Conservation (phyloP, 1,284 basidiomycete species). For the Pascua guehoae region DNA sequence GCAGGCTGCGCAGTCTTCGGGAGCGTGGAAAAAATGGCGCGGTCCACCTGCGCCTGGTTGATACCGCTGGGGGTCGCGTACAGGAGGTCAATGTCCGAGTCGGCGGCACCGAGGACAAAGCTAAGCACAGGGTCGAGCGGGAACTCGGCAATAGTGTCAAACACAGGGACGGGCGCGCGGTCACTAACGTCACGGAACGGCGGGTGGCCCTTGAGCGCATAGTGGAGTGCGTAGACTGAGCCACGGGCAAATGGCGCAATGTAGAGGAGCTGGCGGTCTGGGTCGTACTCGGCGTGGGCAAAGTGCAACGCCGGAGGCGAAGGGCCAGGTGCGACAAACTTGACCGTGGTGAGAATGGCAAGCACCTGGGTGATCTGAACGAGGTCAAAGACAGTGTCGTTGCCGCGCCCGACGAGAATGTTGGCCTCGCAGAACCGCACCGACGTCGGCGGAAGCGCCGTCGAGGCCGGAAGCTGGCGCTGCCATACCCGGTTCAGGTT, state of each 20-base stretch:
- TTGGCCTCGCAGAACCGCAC: conserved; percentile 40
- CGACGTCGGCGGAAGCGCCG: conserved; percentile 20
- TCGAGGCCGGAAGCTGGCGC: conserved; percentile 30
- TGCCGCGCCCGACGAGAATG: conserved; percentile 35
- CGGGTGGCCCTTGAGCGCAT: conserved; percentile 35
- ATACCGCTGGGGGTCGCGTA: conserved; percentile 32
- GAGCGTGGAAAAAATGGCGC: background rate
- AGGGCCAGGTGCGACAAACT: conserved; percentile 25
- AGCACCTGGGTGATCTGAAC: conserved; percentile 40
- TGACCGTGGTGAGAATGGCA: conserved; percentile 35
- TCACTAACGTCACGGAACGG: conserved; percentile 25
- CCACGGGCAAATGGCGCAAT: conserved; percentile 31
- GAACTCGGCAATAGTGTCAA: conserved; percentile 32
- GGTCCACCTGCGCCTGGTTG: conserved; percentile 24
- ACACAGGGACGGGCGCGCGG: conserved; percentile 15
- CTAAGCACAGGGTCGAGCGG: conserved; percentile 31
- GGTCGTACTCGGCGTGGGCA: conserved; percentile 36
- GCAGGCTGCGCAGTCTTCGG: background rate
- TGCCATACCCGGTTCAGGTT: conserved; percentile 38
- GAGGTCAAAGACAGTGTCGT: conserved; percentile 38
- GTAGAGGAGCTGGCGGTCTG: conserved; percentile 26
- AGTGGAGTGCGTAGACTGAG: conserved; percentile 35
- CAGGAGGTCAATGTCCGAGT: conserved; percentile 24
- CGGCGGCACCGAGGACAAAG: conserved; percentile 22
- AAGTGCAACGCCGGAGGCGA: conserved; percentile 19